Percentiles rank a stretch among this genome's conserved stretches.
phyloP scores from a whole-genome alignment of 2,329 filamentous ascomycete species.

The Fusarium torreyae region DNA sequence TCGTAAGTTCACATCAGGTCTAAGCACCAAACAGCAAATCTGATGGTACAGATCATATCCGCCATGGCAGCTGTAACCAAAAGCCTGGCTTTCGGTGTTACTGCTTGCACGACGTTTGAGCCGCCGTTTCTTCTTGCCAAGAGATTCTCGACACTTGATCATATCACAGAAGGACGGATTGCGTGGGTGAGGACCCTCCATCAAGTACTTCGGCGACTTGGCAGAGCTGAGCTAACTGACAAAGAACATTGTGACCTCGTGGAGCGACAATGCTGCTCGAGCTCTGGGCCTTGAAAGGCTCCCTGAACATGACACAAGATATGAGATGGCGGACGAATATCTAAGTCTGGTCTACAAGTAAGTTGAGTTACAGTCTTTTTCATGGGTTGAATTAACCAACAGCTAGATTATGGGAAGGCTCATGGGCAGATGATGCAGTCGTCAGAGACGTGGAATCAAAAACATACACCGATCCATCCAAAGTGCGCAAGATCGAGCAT shows the following conservation, averaged over 20 bases:
- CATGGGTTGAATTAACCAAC: too few species aligned
- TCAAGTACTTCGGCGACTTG: too few species aligned
- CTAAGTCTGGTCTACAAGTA: slow-evolving; percentile 53
- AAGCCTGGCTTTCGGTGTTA: slow-evolving; percentile 28
- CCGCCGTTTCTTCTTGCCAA: slow-evolving; percentile 76
- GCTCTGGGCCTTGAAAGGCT: slow-evolving; percentile 71
- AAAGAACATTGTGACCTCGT: slow-evolving; percentile 74
- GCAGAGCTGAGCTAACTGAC: too few species aligned
- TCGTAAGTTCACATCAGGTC: too few species aligned
- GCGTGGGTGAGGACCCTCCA: slow-evolving; percentile 57
- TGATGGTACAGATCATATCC: slow-evolving; percentile 2
- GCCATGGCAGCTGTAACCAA: slow-evolving; percentile 65
- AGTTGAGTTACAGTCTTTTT: background rate
- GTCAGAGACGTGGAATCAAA: slow-evolving; percentile 38
- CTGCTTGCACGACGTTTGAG: slow-evolving; percentile 66
- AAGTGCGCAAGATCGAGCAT: too few species aligned
- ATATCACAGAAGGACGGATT: slow-evolving; percentile 71
- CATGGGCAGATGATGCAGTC: slow-evolving; percentile 61
- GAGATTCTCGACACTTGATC: slow-evolving; percentile 74
- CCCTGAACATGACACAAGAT: slow-evolving; percentile 32
- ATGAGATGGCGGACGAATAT: slow-evolving; percentile 29
- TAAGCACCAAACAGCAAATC: too few species aligned
- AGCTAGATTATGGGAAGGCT: slow-evolving; percentile 64
- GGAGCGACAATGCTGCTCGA: slow-evolving; percentile 75
- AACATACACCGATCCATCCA: slow-evolving; percentile 53